These are phyloP conservation scores for Aspergillus spinulosporus DNA, from an alignment of 2,329 filamentous ascomycete genomes.

Conservation along the genomic window DNA sequence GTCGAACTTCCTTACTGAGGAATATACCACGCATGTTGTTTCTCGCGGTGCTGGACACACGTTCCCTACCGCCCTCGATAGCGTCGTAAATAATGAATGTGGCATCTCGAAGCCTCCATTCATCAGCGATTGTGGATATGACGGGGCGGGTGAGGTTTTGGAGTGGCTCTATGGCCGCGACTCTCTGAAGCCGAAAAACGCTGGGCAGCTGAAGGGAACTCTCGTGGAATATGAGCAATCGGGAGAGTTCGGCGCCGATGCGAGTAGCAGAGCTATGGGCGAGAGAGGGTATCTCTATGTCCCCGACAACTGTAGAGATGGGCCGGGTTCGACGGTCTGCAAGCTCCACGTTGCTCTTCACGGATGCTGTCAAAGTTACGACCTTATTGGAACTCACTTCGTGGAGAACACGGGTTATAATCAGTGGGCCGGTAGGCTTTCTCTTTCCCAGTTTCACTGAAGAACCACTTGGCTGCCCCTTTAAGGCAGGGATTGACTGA, in stretches of 20 bases:
- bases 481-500: neutral
- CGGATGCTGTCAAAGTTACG: constrained; percentile 19
- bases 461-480: no score
- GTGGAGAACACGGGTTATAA: constrained; percentile 22
- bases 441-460: neutral
- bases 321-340: constrained; percentile 9
- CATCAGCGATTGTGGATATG: constrained; percentile 22
- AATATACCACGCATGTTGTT: neutral
- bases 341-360: constrained; percentile 22
- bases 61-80: constrained; percentile 21
- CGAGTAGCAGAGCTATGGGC: constrained; percentile 14
- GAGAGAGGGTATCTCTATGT: constrained; percentile 20
- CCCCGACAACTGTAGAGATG: constrained; percentile 12
- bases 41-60: constrained; percentile 18
- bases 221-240: constrained; percentile 17
- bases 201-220: neutral
- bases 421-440: constrained; percentile 14
- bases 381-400: constrained; percentile 15
- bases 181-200: constrained; percentile 8
- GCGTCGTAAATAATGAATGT: constrained; percentile 18
- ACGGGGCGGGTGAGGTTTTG: constrained; percentile 21
- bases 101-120: constrained; percentile 15
- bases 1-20: neutral
- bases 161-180: constrained; percentile 19
- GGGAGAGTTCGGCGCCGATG: constrained; percentile 12